Evolutionary conservation across 352 stramenopile species (phyloP), one percentile per base, ranked within the genome.

Genomic region (Blastocystis sp.): DNA sequence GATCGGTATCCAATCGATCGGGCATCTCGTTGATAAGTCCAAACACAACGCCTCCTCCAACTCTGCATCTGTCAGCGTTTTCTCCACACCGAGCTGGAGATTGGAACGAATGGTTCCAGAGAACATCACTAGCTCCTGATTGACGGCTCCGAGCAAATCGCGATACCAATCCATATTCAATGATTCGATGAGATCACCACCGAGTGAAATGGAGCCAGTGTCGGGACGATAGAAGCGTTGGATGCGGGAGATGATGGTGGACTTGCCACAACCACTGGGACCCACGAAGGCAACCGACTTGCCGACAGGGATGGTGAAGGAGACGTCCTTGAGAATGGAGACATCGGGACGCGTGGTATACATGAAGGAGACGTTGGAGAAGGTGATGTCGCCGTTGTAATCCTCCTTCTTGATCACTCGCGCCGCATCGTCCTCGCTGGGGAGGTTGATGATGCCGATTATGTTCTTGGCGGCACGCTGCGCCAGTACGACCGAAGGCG

Each of bases 51-150:
- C 89, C 4, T 91, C 87, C 16, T 90, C 84, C 8, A 97, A 90
- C 49, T 95, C 90, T 4, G 91, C 90, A 24, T 90, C 88, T 29
- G 84, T 92, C 34, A 92, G 91, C 71, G 88, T 87, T 44, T 88
- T 88, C 64, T 87, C 89, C 42, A 92, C 92, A 86, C 94, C 90
- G 0, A 88, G 88, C 49, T 92, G 89, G 87, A 96, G 92, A 63
- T 94, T 94, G 77, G 91, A 90, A 40, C 90, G 81, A 72, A 91
- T 91, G n/a, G 88, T 90, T 75, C 87, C 90, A 24, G 90, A 88
- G 76, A 98, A 97, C 9, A 98, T 87, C 21, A 89, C 89, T 8
- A 93, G 94, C 88, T 97, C 93, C 79, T 97, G 94, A 0, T 87
- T 89, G 3, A 98, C 93, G 61, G 93, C 90, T 18, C 92, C 89